Base-by-base conservation (phyloP, 2,329 filamentous ascomycete genomes). In the Botrytis porri region DNA sequence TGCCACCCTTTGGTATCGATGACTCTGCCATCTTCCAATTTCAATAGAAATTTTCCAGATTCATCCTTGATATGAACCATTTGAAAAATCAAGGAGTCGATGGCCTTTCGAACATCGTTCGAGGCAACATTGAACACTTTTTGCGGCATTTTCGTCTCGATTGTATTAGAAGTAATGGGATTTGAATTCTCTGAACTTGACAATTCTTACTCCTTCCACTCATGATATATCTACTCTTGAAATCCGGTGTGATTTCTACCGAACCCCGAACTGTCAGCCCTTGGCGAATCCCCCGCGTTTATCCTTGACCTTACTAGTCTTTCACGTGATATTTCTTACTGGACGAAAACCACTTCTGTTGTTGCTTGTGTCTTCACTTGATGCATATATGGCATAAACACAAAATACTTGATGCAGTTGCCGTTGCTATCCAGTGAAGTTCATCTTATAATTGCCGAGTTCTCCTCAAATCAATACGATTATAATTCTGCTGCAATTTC, bases 1-100 rank as follows among this genome's bases (percentile, higher is more conserved):
- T 92, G 87, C 93, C 92, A 95, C 73, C 92, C 92, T 82, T 95
- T 95, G 73, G 93, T 78, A 62, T 79, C 78, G 79, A 95, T 94
- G 67, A 94, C 85, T 51, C 91, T 88, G 73, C 92, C 92, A 78
- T 95, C 92, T 2, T 87, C 85, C 51, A 95, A 86, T 32, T 85
- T 89, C 74, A 94, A 84, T 37, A 95, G 85, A 81, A 94, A 95
- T 79, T 92, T 86, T 67, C 92, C 92, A 0, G 90, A 92, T 57
- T 86, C 87, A 83, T 95, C 93, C 78, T 89, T 88, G 82, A 95
- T 94, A 82, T 92, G 92, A 80, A 95, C 86, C 60, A 95, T 85
- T 79, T 93, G 92, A 79, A 91, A 83, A 77, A 93, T 94, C 73
- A 95, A 85, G 29, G 89, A 85, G 57, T 88, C 84, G 79, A 95